A percentile compares a stretch with the other conserved stretches of the same genome.
Conservation (phyloP, 352 stramenopile genomes). For the Elongisporangium undulatum region DNA sequence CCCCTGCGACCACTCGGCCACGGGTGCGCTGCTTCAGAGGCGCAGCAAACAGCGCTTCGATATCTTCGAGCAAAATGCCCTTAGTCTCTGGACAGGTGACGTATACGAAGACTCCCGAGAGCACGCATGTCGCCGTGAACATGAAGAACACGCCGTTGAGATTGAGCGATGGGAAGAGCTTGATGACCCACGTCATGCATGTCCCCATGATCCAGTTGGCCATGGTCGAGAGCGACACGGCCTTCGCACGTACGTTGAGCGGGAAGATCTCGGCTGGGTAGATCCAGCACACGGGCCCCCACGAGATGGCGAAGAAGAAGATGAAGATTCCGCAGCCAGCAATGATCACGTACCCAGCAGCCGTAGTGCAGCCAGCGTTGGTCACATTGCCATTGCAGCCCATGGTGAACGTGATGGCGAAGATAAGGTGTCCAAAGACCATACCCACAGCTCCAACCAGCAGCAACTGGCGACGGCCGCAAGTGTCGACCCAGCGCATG, state of each 20-base stretch:
- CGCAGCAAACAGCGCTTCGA: slow-evolving; percentile 37
- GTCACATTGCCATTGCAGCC: slow-evolving; percentile 12
- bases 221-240: slow-evolving; percentile 16
- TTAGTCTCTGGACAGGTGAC: slow-evolving; percentile 46
- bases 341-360: slow-evolving; percentile 18
- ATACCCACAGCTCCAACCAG: slow-evolving; percentile 22
- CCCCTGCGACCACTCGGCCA: background rate
- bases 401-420: slow-evolving; percentile 11
- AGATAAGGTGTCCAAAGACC: slow-evolving; percentile 19
- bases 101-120: slow-evolving; percentile 40
- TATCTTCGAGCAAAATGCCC: slow-evolving; percentile 50
- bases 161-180: slow-evolving; percentile 44
- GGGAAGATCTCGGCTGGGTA: background rate
- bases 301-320: background rate
- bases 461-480: slow-evolving; percentile 19
- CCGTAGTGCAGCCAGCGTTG: slow-evolving; percentile 3
- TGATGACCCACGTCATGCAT: slow-evolving; percentile 42
- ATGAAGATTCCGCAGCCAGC: slow-evolving; percentile 4
- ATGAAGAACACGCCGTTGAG: slow-evolving; percentile 45
- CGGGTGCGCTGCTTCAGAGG: background rate
- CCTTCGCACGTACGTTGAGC: slow-evolving; percentile 10
- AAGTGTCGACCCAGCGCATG: slow-evolving; percentile 12
- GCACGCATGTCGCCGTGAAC: slow-evolving; percentile 35
- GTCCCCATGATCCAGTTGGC: slow-evolving; percentile 13
- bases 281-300: background rate